Base-by-base conservation (phyloP, 345 rosid genomes). In the Cardamine occulta region DNA sequence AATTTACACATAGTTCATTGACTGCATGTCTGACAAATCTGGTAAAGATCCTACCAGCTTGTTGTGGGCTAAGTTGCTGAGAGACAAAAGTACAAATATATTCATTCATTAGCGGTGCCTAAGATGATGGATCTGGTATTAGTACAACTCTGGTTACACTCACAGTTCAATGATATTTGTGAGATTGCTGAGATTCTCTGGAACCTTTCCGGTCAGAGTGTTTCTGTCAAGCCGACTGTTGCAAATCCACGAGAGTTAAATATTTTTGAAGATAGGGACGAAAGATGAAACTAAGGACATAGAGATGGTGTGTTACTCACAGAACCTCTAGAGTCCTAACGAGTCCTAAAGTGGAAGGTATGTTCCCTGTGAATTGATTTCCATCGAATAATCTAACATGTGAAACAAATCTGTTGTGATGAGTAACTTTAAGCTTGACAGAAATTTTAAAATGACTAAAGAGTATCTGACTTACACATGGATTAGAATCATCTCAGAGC, bases 211-310 rank as follows among this genome's bases (percentile, higher is more conserved):
- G 8, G 82, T 62, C 17, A 95, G 64, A 42, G 76, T 74, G 80
- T 95, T 95, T 82, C 99, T 88, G 78, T 95, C 99, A 48, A 92
- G 97, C 58, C 97, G 97, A n/a, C 99, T 92, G 93, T 58, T 68
- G 67, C 49, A 80, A 72, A 84, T 64, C 21, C 69, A 66, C 73
- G 61, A 31, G 37, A 19, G 73, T 64, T 68, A 55, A 55, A 39
- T 28, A n/a, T 15, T 51, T 40, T 26, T 62, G 24, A 69, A 28
- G 12, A n/a, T 65, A 29, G 49, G 12, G 42, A 37, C 40, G 49
- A 63, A 14, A 8, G 11, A 53, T 32, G 56, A 66, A 67, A 62
- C 18, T 8, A 65, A 29, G 32, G 31, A 63, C 23, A 29, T 2
- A 39, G 26, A 23, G 26, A 21, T 48, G 26, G 17, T 57, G 52